Percentiles rank a stretch among this genome's conserved stretches.
These are phyloP conservation scores for Chalciporus pseudorubinellus DNA, from an alignment of 768 basidiomycete genomes.

Conservation along the genomic window DNA sequence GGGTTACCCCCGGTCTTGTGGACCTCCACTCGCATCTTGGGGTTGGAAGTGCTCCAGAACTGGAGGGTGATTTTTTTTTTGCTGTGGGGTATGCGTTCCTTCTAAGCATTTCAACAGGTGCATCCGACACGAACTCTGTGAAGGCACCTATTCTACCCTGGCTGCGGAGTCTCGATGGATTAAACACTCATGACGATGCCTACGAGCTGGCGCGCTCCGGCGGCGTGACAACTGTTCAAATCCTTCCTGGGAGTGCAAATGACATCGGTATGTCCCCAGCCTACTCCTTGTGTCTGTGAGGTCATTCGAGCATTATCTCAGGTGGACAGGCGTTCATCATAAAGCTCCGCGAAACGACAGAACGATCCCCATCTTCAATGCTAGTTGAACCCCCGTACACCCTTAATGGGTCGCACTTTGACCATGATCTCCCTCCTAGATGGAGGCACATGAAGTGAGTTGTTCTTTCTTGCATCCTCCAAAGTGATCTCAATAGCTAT, in stretches of 20 bases:
- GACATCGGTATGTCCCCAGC: constrained; percentile 20
- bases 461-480: neutral
- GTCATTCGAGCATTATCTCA: constrained; percentile 9
- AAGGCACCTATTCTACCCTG: constrained; percentile 65
- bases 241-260: constrained; percentile 46
- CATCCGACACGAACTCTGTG: constrained; percentile 55
- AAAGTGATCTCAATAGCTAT: neutral
- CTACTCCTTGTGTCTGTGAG: neutral
- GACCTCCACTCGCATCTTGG: constrained; percentile 50
- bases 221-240: constrained; percentile 46
- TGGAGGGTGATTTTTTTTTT: constrained; percentile 25
- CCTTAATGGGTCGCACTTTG: constrained; percentile 27
- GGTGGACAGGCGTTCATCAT: constrained; percentile 53
- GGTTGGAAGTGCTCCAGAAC: constrained; percentile 35
- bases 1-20: constrained; percentile 78
- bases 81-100: constrained; percentile 6
- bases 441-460: constrained; percentile 32
- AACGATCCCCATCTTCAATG: constrained; percentile 46
- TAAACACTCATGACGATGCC: constrained; percentile 45
- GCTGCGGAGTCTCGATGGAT: constrained; percentile 45
- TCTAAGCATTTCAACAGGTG: constrained; percentile 28
- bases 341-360: constrained; percentile 47
- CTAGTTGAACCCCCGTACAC: constrained; percentile 50
- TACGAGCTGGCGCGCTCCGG: constrained; percentile 42
- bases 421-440: constrained; percentile 18